Conservation (phyloP, 106 monocot species). For the Dioscorea dumetorum region DNA sequence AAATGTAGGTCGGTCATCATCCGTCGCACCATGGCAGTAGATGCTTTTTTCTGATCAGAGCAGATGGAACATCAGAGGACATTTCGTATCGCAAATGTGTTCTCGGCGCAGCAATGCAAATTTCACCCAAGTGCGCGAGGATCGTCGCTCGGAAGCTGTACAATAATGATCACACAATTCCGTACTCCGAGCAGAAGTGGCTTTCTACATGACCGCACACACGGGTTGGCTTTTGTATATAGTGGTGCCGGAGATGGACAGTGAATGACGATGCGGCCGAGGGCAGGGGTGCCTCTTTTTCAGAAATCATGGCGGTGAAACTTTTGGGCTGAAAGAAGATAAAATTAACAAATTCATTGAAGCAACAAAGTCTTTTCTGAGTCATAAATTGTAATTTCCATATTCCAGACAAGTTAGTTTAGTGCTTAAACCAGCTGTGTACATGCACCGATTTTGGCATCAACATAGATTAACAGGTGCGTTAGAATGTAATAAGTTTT, state of each 20-base stretch:
- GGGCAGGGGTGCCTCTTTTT: background rate
- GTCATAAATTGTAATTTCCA: background rate
- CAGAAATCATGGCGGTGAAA: background rate
- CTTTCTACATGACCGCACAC: conserved; percentile 7
- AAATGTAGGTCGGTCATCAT: conserved; percentile 46
- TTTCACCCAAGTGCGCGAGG: conserved; percentile 19
- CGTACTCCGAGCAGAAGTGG: too few species aligned
- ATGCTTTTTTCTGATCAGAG: conserved; percentile 61
- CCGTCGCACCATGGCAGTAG: conserved; percentile 31
- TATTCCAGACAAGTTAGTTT: background rate
- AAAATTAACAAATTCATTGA: background rate
- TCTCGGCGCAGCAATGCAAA: conserved; percentile 30
- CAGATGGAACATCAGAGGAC: conserved; percentile 61
- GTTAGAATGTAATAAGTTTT: background rate
- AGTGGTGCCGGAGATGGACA: background rate
- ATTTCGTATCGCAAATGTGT: conserved; percentile 78
- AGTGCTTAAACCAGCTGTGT: background rate
- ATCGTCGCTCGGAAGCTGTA: too few species aligned
- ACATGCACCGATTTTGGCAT: background rate
- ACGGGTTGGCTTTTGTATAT: background rate
- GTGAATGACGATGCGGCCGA: background rate
- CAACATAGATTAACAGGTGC: background rate
- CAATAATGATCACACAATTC: too few species aligned
- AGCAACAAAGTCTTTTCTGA: background rate
- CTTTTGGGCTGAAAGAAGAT: background rate